phyloP scores from a whole-genome alignment of 1,139 yeast species.

The Suhomyces guaymorum region DNA sequence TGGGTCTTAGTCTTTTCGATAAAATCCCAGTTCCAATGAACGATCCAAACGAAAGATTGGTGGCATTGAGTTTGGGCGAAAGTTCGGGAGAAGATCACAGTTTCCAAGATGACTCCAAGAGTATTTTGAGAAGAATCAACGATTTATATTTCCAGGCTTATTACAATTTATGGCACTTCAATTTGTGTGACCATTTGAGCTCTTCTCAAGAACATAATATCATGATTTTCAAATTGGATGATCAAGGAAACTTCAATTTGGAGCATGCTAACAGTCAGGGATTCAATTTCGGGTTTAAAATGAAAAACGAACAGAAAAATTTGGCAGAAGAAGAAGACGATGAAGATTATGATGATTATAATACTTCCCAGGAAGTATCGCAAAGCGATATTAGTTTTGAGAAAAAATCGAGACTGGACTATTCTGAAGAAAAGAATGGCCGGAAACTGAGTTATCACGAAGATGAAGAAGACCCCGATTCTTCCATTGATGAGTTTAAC shows the following conservation, averaged over 20 bases:
- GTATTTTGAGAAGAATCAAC: slow-evolving; percentile 39
- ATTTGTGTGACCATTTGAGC: slow-evolving; percentile 54
- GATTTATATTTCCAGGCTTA: slow-evolving; percentile 64
- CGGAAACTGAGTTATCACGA: slow-evolving; percentile 13
- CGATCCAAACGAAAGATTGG: slow-evolving; percentile 44
- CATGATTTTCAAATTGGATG: slow-evolving; percentile 29
- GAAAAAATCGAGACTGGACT: slow-evolving; percentile 5
- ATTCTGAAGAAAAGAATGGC: slow-evolving; percentile 17
- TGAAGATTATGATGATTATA: slow-evolving; percentile 11
- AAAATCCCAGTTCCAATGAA: slow-evolving; percentile 58
- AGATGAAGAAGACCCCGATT: slow-evolving; percentile 12
- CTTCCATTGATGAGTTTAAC: slow-evolving; percentile 12
- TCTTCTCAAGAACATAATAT: slow-evolving; percentile 21
- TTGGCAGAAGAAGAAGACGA: too few species aligned
- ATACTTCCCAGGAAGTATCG: slow-evolving; percentile 11
- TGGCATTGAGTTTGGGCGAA: slow-evolving; percentile 42
- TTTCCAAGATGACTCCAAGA: slow-evolving; percentile 21
- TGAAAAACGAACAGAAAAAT: slow-evolving; percentile 13
- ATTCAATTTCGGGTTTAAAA: slow-evolving; percentile 34
- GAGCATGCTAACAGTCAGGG: slow-evolving; percentile 37
- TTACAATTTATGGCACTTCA: slow-evolving; percentile 77
- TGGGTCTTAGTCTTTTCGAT: slow-evolving; percentile 63
- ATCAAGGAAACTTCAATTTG: slow-evolving; percentile 28
- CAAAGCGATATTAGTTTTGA: slow-evolving; percentile 7
- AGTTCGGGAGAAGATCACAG: slow-evolving; percentile 22